A percentile compares a stretch with the other conserved stretches of the same genome.
Conservation (phyloP, 1,284 basidiomycete species). For the Ganoderma sp. region DNA sequence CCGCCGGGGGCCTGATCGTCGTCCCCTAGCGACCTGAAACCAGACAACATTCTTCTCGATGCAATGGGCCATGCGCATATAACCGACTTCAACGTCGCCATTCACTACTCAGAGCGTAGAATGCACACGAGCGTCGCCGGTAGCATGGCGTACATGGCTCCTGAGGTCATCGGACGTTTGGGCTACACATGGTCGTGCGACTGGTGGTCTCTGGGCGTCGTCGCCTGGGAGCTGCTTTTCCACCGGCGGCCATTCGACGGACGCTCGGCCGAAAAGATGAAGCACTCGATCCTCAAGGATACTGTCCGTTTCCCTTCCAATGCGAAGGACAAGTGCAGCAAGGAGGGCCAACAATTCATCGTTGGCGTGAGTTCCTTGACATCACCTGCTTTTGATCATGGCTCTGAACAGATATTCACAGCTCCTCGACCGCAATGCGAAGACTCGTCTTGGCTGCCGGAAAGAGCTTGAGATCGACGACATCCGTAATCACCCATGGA, state of each 20-base stretch:
- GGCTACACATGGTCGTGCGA: conserved; percentile 91
- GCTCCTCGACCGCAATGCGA: conserved; percentile 87
- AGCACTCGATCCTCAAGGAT: conserved; percentile 78
- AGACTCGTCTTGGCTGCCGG: conserved; percentile 82
- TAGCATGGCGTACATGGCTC: conserved; percentile 99
- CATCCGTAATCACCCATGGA: conserved; percentile 87
- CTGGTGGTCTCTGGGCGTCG: conserved; percentile 95
- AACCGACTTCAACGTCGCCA: conserved; percentile 98
- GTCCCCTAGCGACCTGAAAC: conserved; percentile 84
- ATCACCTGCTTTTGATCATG: conserved; percentile 20
- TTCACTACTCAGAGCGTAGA: conserved; percentile 90
- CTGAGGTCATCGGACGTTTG: conserved; percentile 80
- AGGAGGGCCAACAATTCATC: conserved; percentile 46
- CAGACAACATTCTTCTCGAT: conserved; percentile 96
- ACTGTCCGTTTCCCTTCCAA: conserved; percentile 67
- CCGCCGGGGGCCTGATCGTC: conserved; percentile 42
- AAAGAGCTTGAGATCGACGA: conserved; percentile 74
- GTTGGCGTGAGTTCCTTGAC: conserved; percentile 50
- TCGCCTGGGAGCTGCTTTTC: conserved; percentile 89
- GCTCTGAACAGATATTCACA: conserved; percentile 43
- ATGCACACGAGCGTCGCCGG: conserved; percentile 92
- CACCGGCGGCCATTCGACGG: conserved; percentile 90
- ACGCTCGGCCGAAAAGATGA: conserved; percentile 84
- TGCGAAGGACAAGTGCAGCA: conserved; percentile 46
- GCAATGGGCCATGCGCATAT: conserved; percentile 92